Conservation (phyloP, 2,329 filamentous ascomycete genomes). For the Diaporthe sp. region DNA sequence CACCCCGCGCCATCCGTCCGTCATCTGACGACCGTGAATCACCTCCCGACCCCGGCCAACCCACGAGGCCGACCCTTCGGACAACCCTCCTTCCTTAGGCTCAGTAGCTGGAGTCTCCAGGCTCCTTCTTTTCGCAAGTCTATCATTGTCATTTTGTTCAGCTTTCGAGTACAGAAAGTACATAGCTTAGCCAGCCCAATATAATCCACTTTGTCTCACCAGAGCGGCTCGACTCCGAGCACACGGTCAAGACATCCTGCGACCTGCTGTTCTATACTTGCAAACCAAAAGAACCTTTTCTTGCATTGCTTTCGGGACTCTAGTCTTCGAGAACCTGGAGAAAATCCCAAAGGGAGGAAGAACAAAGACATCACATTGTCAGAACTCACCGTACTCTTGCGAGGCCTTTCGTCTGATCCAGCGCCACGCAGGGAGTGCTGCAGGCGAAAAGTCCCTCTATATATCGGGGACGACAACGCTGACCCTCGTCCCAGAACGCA, state of each 20-base stretch:
- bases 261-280: slow-evolving; percentile 24
- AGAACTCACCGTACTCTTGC: slow-evolving; percentile 26
- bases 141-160: slow-evolving; percentile 24
- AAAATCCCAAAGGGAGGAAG: background rate
- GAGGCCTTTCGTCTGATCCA: slow-evolving; percentile 40
- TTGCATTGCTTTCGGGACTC: slow-evolving; percentile 27
- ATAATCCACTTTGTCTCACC: slow-evolving; percentile 54
- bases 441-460: slow-evolving; percentile 5
- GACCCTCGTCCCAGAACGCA: slow-evolving; percentile 35
- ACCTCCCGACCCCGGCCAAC: slow-evolving; percentile 3
- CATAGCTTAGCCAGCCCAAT: slow-evolving; percentile 63
- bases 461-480: background rate
- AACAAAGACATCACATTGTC: slow-evolving; percentile 30
- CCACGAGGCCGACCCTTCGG: slow-evolving; percentile 8
- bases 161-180: slow-evolving; percentile 45
- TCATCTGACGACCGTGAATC: slow-evolving; percentile 28
- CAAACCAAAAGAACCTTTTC: slow-evolving; percentile 15
- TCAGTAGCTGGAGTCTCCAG: slow-evolving; percentile 17
- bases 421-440: slow-evolving; percentile 30
- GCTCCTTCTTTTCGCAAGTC: background rate
- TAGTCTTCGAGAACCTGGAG: background rate
- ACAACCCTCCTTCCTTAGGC: background rate
- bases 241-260: slow-evolving; percentile 25
- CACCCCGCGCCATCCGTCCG: slow-evolving; percentile 26
- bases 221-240: slow-evolving; percentile 28